Percentiles rank a stretch among this genome's conserved stretches.
These are phyloP conservation scores for Chalciporus piperatus DNA, from an alignment of 768 basidiomycete genomes.

Conservation along the genomic window DNA sequence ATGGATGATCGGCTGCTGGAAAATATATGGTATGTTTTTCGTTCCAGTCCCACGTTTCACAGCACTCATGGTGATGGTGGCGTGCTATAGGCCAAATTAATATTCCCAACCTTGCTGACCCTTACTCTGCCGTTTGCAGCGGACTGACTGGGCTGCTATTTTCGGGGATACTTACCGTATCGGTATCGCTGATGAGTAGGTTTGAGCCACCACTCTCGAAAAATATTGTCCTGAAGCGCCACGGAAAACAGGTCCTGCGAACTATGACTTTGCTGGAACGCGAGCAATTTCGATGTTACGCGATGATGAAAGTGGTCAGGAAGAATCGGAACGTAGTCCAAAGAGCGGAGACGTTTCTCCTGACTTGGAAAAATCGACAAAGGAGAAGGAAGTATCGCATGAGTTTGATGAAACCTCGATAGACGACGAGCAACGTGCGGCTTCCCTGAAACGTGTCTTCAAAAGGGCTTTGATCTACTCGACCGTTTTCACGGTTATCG, in stretches of 20 bases:
- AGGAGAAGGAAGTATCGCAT: not conserved
- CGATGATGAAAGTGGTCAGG: not conserved
- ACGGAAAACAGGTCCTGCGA: conserved; percentile 27
- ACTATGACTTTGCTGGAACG: conserved; percentile 39
- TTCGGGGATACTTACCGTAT: conserved; percentile 36
- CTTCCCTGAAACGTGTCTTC: conserved; percentile 29
- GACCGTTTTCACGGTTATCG: conserved; percentile 30
- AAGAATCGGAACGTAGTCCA: not conserved
- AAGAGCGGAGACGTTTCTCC: not conserved
- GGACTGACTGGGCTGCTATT: conserved; percentile 37
- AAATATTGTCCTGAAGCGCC: not conserved
- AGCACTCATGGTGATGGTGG: not conserved
- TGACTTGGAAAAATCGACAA: conserved; percentile 17
- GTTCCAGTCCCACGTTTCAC: not conserved
- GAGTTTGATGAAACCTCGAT: not conserved
- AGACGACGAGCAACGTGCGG: conserved; percentile 9
- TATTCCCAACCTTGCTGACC: conserved; percentile 36
- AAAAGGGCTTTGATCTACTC: conserved; percentile 35
- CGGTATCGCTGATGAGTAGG: conserved; percentile 35
- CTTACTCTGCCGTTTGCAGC: conserved; percentile 40
- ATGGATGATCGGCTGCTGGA: conserved; percentile 52
- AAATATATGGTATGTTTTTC: conserved; percentile 39
- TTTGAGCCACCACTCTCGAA: not conserved
- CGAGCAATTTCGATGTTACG: conserved; percentile 34
- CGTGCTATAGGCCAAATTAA: conserved; percentile 32